Conservation (phyloP, 2,329 filamentous ascomycete species). For the Gyromitra esculenta region DNA sequence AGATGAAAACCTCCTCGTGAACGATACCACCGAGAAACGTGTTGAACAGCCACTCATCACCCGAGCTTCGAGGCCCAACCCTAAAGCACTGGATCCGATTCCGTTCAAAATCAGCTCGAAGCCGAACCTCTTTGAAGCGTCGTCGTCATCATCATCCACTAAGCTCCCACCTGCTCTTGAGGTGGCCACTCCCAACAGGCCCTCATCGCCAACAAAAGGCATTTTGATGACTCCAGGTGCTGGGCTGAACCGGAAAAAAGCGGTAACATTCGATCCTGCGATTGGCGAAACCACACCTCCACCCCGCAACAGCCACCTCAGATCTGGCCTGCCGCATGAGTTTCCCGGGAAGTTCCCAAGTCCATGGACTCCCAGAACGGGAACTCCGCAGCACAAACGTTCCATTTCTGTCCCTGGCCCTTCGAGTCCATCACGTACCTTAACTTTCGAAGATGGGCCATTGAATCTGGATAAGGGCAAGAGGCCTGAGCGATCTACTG, state of each 20-base stretch:
- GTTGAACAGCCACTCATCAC: slow-evolving; percentile 50
- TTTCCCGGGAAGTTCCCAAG: slow-evolving; percentile 67
- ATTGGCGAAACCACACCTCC: slow-evolving; percentile 65
- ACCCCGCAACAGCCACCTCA: slow-evolving; percentile 59
- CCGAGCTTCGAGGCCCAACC: slow-evolving; percentile 26
- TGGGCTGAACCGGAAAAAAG: slow-evolving; percentile 64
- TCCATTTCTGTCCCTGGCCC: slow-evolving; percentile 48
- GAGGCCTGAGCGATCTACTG: slow-evolving; percentile 53
- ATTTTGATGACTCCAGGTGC: slow-evolving; percentile 68
- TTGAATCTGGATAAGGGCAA: slow-evolving; percentile 51
- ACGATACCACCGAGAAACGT: slow-evolving; percentile 43
- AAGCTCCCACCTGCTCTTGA: slow-evolving; percentile 34
- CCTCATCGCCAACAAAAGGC: slow-evolving; percentile 63
- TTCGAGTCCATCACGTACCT: slow-evolving; percentile 40
- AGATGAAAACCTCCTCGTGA: slow-evolving; percentile 32
- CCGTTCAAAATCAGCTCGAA: slow-evolving; percentile 51
- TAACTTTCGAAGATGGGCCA: slow-evolving; percentile 46
- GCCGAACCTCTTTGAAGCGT: slow-evolving; percentile 52
- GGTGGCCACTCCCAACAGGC: slow-evolving; percentile 50
- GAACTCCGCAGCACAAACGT: slow-evolving; percentile 52
- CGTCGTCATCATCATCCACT: slow-evolving; percentile 38
- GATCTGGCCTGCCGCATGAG: slow-evolving; percentile 64
- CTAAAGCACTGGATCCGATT: slow-evolving; percentile 39
- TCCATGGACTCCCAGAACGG: slow-evolving; percentile 63
- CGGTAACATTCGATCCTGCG: slow-evolving; percentile 66